Evolutionary conservation across 257 asterid species (phyloP).

Genomic region (Fraxinus excelsior): DNA sequence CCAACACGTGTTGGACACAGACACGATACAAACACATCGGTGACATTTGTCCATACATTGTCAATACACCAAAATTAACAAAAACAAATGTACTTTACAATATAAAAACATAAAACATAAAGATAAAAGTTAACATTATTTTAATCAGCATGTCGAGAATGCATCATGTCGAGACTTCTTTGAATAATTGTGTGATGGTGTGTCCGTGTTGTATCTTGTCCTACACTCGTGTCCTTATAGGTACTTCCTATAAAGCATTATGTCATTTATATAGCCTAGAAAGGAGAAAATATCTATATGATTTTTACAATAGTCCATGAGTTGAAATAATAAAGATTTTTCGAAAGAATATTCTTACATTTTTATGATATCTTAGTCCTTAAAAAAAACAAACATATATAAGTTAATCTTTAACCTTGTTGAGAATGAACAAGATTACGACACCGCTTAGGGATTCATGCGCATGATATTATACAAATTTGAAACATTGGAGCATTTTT

Average conservation of each 20-base stretch:
- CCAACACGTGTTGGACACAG: no score
- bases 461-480: not conserved
- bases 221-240: no score
- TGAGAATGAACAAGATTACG: not conserved
- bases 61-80: no score
- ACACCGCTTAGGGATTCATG: not conserved
- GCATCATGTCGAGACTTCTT: no score
- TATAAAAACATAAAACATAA: no score
- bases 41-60: no score
- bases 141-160: no score
- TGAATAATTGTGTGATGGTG: no score
- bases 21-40: no score
- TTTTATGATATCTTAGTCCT: not conserved
- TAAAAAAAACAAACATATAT: not conserved
- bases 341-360: not conserved
- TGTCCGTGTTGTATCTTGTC: no score
- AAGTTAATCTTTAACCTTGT: not conserved
- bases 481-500: not conserved
- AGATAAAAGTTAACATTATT: no score
- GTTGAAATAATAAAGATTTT: not conserved
- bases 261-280: not conserved
- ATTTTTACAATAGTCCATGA: not conserved
- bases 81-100: no score
- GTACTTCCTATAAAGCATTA: not conserved
- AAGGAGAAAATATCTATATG: not conserved